Conservation (phyloP, 495 filamentous ascomycete species). For the Amorphotheca resinae region DNA sequence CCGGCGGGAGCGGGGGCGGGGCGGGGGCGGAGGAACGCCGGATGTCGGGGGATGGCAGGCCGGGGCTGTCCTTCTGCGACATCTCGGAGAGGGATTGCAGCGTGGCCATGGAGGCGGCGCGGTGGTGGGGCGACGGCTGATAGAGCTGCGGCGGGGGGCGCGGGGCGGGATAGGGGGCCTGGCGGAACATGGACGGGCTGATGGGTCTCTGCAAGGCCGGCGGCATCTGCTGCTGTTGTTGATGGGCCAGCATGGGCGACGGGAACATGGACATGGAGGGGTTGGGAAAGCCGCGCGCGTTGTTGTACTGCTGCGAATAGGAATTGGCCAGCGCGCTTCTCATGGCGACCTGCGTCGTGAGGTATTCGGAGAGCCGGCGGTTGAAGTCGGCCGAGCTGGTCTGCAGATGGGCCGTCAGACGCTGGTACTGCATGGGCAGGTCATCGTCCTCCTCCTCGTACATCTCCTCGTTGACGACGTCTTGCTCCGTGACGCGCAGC, state of each 20-base stretch:
- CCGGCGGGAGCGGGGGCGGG: constrained; percentile 20
- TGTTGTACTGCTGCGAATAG: constrained; percentile 26
- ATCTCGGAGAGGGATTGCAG: constrained; percentile 19
- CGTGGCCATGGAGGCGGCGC: constrained; percentile 26
- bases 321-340: constrained; percentile 36
- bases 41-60: constrained; percentile 13
- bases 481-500: constrained; percentile 73
- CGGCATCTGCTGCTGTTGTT: constrained; percentile 11
- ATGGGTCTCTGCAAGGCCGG: constrained; percentile 7
- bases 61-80: constrained; percentile 19
- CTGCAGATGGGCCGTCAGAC: constrained; percentile 41
- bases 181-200: constrained; percentile 15
- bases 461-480: constrained; percentile 90
- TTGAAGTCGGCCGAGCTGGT: constrained; percentile 44
- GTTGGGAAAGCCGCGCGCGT: constrained; percentile 31
- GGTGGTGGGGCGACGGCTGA: constrained; percentile 25
- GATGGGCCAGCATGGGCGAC: constrained; percentile 11
- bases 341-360: constrained; percentile 47
- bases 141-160: constrained; percentile 15
- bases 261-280: constrained; percentile 19
- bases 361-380: constrained; percentile 41
- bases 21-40: constrained; percentile 27
- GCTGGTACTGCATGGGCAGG: constrained; percentile 36
- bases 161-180: constrained; percentile 24
- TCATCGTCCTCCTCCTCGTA: constrained; percentile 91